Evolutionary conservation across 805 yeast genomes (phyloP).

Genomic region (Kodamaea sagamina): DNA sequence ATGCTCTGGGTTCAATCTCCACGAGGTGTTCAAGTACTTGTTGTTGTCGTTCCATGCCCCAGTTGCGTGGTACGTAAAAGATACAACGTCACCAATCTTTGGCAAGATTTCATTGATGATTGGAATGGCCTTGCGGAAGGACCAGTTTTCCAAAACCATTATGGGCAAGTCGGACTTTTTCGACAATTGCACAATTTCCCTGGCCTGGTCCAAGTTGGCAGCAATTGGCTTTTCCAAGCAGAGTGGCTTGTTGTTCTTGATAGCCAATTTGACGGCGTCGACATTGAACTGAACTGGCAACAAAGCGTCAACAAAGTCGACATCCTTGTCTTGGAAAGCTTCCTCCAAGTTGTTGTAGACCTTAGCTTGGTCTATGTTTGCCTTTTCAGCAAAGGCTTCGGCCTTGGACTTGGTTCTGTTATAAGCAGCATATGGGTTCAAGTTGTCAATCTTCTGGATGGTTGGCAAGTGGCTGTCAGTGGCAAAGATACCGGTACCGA

Average conservation of each 20-base stretch:
- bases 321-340: conserved; percentile 62
- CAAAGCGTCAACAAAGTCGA: conserved; percentile 80
- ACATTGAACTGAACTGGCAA: conserved; percentile 86
- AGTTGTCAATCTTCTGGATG: conserved; percentile 50
- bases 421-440: conserved; percentile 67
- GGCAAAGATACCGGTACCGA: conserved; percentile 91
- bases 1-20: conserved; percentile 92
- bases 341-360: conserved; percentile 64
- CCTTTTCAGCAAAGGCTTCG: conserved; percentile 66
- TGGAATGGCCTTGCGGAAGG: conserved; percentile 61
- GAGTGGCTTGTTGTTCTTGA: conserved; percentile 75
- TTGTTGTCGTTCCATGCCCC: conserved; percentile 66
- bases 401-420: conserved; percentile 89
- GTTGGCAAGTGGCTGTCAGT: conserved; percentile 81
- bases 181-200: conserved; percentile 70
- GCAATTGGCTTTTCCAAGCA: conserved; percentile 91
- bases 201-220: conserved; percentile 78
- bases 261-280: conserved; percentile 66
- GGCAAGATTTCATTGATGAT: conserved; percentile 55
- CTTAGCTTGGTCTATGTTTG: conserved; percentile 47
- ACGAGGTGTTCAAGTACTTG: conserved; percentile 67
- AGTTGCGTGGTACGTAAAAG: conserved; percentile 72
- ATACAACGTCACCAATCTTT: conserved; percentile 70
- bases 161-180: conserved; percentile 65
- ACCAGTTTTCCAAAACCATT: conserved; percentile 84